A percentile compares a stretch with the other conserved stretches of the same genome.
Conservation (phyloP, 1,139 yeast genomes). For the Suhomyces wounanorum region DNA sequence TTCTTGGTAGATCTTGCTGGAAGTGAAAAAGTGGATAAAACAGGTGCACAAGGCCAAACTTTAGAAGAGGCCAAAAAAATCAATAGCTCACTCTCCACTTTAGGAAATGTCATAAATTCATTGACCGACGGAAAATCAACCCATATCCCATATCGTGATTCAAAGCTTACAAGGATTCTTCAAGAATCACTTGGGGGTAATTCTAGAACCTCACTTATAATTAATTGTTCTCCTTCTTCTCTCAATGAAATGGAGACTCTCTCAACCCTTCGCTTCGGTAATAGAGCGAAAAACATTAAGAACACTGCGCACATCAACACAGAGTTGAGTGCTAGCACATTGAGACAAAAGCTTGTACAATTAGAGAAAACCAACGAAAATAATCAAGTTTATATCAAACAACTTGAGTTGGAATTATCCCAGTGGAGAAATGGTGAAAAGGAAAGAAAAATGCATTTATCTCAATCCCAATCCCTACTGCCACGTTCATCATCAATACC, state of each 20-base stretch:
- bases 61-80: slow-evolving; percentile 85
- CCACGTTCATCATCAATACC: slow-evolving; percentile 11
- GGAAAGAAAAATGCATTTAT: slow-evolving; percentile 13
- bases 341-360: slow-evolving; percentile 50
- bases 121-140: slow-evolving; percentile 68
- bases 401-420: slow-evolving; percentile 53
- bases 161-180: slow-evolving; percentile 77
- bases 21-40: slow-evolving; percentile 80
- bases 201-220: slow-evolving; percentile 74
- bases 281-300: slow-evolving; percentile 71
- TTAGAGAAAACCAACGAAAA: slow-evolving; percentile 51
- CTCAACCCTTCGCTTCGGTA: slow-evolving; percentile 79
- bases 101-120: slow-evolving; percentile 82
- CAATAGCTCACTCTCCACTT: slow-evolving; percentile 72
- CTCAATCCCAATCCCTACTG: slow-evolving; percentile 13
- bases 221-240: slow-evolving; percentile 74
- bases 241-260: slow-evolving; percentile 68
- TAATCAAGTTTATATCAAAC: slow-evolving; percentile 43
- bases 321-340: slow-evolving; percentile 61
- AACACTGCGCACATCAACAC: slow-evolving; percentile 70
- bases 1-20: slow-evolving; percentile 89
- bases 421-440: slow-evolving; percentile 20
- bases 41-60: slow-evolving; percentile 76
- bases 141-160: slow-evolving; percentile 80
- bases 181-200: slow-evolving; percentile 90